Percentiles rank a stretch among this genome's conserved stretches.
Conservation (phyloP, 2,329 filamentous ascomycete genomes). For the Cryoendolithus antarcticus region DNA sequence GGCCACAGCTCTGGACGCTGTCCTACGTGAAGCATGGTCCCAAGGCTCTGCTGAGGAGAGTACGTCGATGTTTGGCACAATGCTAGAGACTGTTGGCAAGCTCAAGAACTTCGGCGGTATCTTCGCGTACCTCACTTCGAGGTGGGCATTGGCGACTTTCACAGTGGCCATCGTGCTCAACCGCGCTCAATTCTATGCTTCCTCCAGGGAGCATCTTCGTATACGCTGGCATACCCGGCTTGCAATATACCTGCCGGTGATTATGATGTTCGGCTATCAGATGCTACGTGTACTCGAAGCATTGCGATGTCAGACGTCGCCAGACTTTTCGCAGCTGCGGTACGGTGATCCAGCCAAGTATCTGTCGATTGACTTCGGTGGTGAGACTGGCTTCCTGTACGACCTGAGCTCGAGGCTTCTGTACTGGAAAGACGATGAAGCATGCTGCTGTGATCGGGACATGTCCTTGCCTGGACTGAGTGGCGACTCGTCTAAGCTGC, state of each 20-base stretch:
- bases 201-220: constrained; percentile 66
- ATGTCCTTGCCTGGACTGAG: constrained; percentile 50
- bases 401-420: constrained; percentile 58
- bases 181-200: constrained; percentile 85
- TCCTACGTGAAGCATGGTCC: constrained; percentile 14
- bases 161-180: constrained; percentile 79
- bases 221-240: constrained; percentile 63
- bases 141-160: constrained; percentile 83
- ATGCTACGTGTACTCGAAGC: constrained; percentile 62
- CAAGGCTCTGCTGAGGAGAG: constrained; percentile 13
- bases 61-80: constrained; percentile 16
- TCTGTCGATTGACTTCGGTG: constrained; percentile 37
- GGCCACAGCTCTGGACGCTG: constrained; percentile 21
- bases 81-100: constrained; percentile 15
- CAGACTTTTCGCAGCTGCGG: constrained; percentile 32
- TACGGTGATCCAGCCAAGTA: constrained; percentile 32
- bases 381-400: constrained; percentile 57
- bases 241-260: constrained; percentile 56
- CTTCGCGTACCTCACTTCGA: constrained; percentile 80
- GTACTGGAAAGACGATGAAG: constrained; percentile 59
- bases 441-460: constrained; percentile 60
- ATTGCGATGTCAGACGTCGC: constrained; percentile 75
- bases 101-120: constrained; percentile 64
- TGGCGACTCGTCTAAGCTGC: constrained; percentile 36
- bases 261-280: constrained; percentile 58